Evolutionary conservation across 2,329 filamentous ascomycete species (phyloP), one percentile per base, ranked within the genome.

Genomic region (Aspergillus candidus): DNA sequence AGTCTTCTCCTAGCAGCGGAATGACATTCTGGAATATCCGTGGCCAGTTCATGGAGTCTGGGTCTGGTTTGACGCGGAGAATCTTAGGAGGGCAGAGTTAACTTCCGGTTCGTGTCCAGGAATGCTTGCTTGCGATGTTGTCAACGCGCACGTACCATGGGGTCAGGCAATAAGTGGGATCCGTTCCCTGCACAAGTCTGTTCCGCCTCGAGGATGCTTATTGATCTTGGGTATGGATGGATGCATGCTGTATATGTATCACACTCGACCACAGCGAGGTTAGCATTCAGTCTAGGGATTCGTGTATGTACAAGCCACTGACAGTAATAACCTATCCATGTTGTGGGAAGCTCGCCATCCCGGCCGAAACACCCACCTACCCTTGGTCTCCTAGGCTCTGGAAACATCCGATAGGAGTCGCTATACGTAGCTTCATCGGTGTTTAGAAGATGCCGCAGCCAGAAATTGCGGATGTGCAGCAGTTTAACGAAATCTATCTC

Each of bases 381-480:
- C 17, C 48, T 49, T 8, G 60, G 63, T 32, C 46, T 61, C 31
- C 44, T 13, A 5, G 33, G 29, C 14, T 43, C 35, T 2, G 44
- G 15, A 8, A 65, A 43, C 8, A 35, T 41, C 11, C 38, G 41
- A 40, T 59, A 65, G 14, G 57, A 52, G 3, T 49, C 33, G 35
- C 54, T 38, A 37, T 59, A 67, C 0, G 57, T 60, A 5, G 50
- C 46, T 40, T 66, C 62, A 8, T 47, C 41, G 0, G 44, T 32
- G 15, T 57, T 61, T 8, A 65, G 55, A 6, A 72, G 45, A 49
- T 71, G 67, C 4, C 61, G 57, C 31, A 68, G 62, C 67, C 67
- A 72, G 46, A 71, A 71, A 45, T 67, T 67, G 11, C 67, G 61
- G 13, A 71, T 62, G 32, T 69, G 62, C 17, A 70, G 43, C n/a